These are phyloP conservation scores for Backusella parvicylindrica DNA, from an alignment of 192 early-diverging fungal genomes.

Conservation along the genomic window DNA sequence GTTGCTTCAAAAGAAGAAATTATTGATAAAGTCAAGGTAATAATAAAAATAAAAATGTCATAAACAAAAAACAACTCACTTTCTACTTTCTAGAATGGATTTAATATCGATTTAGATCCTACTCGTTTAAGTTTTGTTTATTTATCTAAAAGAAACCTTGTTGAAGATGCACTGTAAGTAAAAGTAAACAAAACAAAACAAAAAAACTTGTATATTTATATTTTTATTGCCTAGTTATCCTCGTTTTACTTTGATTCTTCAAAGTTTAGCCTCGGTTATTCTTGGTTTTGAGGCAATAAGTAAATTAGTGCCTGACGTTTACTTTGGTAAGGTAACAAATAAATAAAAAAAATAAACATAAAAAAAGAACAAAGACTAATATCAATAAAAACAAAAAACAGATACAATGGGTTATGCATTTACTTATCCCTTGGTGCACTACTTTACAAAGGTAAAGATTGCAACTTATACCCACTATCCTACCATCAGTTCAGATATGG, in stretches of 20 bases:
- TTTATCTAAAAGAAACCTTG: constrained; percentile 58
- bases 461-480: constrained; percentile 97
- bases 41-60: neutral
- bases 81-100: constrained; percentile 26
- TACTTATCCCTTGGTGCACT: constrained; percentile 75
- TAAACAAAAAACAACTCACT: neutral
- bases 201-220: neutral
- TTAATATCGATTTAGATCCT: constrained; percentile 64
- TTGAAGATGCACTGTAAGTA: constrained; percentile 69
- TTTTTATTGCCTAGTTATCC: constrained; percentile 51
- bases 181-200: no score
- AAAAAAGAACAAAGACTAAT: neutral
- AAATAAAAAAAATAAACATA: neutral
- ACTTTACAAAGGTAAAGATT: constrained; percentile 55
- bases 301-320: constrained; percentile 71
- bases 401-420: constrained; percentile 98
- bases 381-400: neutral
- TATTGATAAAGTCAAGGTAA: constrained; percentile 60
- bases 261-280: constrained; percentile 80
- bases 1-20: constrained; percentile 51
- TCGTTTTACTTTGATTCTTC: constrained; percentile 79
- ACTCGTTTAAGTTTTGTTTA: constrained; percentile 58
- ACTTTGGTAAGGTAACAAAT: constrained; percentile 55
- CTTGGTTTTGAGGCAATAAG: constrained; percentile 75
- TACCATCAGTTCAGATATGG: constrained; percentile 91